A percentile compares a stretch with the other conserved stretches of the same genome.
These are phyloP conservation scores for Aspergillus avenaceus DNA, from an alignment of 495 filamentous ascomycete genomes.

Conservation along the genomic window DNA sequence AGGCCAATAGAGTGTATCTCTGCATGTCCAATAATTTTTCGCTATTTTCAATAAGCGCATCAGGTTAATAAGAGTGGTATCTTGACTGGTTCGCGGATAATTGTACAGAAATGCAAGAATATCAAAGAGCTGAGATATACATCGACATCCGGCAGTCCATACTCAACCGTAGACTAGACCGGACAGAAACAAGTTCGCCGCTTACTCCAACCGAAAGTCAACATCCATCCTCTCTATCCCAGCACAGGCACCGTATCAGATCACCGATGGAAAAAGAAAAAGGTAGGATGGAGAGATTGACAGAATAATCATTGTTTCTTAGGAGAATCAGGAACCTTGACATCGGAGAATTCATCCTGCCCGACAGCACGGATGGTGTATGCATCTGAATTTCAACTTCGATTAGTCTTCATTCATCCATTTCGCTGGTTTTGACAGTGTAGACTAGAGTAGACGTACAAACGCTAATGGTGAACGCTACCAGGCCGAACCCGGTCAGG, in stretches of 20 bases:
- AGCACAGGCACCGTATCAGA: too few relatives aligned
- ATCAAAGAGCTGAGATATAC: background rate
- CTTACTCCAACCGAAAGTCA: background rate
- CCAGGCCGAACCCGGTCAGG: constrained; percentile 64
- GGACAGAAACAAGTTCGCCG: too few relatives aligned
- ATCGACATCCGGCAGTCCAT: background rate
- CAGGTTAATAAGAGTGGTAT: constrained; percentile 4
- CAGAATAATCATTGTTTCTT: too few relatives aligned
- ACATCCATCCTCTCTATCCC: too few relatives aligned
- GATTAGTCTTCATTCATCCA: background rate
- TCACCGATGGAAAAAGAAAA: too few relatives aligned
- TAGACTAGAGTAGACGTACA: constrained; percentile 54
- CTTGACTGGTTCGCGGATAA: constrained; percentile 1
- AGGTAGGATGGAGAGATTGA: too few relatives aligned
- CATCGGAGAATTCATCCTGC: constrained; percentile 98
- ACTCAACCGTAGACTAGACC: too few relatives aligned
- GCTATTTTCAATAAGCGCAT: background rate
- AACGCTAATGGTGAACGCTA: constrained; percentile 67
- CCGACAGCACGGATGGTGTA: constrained; percentile 87
- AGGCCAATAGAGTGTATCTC: background rate
- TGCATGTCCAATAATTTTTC: background rate
- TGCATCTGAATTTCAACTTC: constrained; percentile 52
- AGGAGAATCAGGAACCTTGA: constrained; percentile 66
- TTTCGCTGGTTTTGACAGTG: background rate
- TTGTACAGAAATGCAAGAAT: constrained; percentile 1